phyloP scores from a whole-genome alignment of 306 rosid genomes.

The Biancaea sappan region DNA sequence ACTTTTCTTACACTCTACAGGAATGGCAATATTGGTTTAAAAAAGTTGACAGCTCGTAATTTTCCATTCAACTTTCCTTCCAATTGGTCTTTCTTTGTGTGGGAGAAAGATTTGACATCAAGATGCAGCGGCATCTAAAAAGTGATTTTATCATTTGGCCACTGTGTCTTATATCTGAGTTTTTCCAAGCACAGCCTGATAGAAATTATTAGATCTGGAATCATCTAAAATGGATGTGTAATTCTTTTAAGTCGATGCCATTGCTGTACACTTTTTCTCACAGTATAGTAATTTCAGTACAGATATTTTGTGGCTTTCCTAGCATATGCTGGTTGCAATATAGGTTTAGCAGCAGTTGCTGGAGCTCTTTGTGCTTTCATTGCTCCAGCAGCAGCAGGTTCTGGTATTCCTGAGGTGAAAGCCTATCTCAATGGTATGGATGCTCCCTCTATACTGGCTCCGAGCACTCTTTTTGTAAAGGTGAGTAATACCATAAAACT shows the following conservation, averaged over 20 bases:
- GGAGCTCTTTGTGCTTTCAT: constrained; percentile 78
- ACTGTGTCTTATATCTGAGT: neutral
- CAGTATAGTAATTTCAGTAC: constrained; percentile 40
- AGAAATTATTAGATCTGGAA: constrained; percentile 22
- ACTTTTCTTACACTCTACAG: neutral
- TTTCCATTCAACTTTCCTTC: neutral
- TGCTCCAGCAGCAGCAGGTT: constrained; percentile 96
- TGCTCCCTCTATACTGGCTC: constrained; percentile 79
- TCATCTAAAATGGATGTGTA: constrained; percentile 10
- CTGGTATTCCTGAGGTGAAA: constrained; percentile 96
- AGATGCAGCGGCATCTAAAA: neutral
- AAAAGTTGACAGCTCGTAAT: neutral
- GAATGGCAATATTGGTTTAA: neutral
- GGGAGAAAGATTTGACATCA: constrained; percentile 8
- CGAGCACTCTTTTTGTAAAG: constrained; percentile 88
- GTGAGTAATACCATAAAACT: constrained; percentile 37
- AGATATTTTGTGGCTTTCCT: constrained; percentile 72
- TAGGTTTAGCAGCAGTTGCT: constrained; percentile 65
- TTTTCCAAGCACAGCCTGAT: constrained; percentile 8
- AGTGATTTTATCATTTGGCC: neutral
- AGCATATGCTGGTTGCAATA: constrained; percentile 59
- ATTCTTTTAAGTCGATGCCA: neutral
- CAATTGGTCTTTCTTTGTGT: neutral
- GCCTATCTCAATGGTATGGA: constrained; percentile 92
- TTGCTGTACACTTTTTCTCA: constrained; percentile 35